These are phyloP conservation scores for Phytophthora brassicae DNA, from an alignment of 352 stramenopile genomes.

Conservation along the genomic window DNA sequence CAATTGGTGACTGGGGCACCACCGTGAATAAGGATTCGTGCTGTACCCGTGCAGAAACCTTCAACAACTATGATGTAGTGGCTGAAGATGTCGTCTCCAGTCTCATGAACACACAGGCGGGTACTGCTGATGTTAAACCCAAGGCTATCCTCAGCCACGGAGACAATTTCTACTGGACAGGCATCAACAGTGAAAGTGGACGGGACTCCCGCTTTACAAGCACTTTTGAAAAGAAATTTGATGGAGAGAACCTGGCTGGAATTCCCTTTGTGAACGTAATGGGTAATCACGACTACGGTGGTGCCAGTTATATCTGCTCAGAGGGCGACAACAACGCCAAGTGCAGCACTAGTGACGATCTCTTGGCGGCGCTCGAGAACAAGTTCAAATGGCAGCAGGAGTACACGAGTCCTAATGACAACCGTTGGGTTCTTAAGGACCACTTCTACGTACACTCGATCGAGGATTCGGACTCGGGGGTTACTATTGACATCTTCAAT, in stretches of 20 bases:
- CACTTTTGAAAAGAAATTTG: constrained; percentile 65
- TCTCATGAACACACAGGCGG: constrained; percentile 64
- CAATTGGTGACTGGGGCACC: constrained; percentile 77
- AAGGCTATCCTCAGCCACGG: constrained; percentile 66
- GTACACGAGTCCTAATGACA: constrained; percentile 59
- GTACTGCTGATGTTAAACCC: constrained; percentile 41
- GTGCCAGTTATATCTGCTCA: constrained; percentile 59
- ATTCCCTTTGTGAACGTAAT: constrained; percentile 68
- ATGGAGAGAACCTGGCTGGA: constrained; percentile 41
- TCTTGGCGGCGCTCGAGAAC: constrained; percentile 36
- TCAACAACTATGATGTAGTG: constrained; percentile 66
- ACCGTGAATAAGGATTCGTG: constrained; percentile 67
- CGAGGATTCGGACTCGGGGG: constrained; percentile 34
- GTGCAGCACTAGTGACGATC: constrained; percentile 32
- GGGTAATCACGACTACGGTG: constrained; percentile 75
- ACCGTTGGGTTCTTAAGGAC: constrained; percentile 59
- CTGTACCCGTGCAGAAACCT: constrained; percentile 51
- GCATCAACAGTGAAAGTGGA: constrained; percentile 48
- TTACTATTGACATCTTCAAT: constrained; percentile 74
- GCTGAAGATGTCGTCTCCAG: constrained; percentile 65
- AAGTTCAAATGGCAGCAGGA: constrained; percentile 56
- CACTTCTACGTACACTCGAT: constrained; percentile 63
- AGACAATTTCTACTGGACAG: constrained; percentile 76
- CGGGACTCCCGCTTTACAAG: constrained; percentile 53
- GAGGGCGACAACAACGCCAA: constrained; percentile 31